Base-by-base conservation (phyloP, 352 stramenopile genomes). In the Chrysophaeum taylorii region DNA sequence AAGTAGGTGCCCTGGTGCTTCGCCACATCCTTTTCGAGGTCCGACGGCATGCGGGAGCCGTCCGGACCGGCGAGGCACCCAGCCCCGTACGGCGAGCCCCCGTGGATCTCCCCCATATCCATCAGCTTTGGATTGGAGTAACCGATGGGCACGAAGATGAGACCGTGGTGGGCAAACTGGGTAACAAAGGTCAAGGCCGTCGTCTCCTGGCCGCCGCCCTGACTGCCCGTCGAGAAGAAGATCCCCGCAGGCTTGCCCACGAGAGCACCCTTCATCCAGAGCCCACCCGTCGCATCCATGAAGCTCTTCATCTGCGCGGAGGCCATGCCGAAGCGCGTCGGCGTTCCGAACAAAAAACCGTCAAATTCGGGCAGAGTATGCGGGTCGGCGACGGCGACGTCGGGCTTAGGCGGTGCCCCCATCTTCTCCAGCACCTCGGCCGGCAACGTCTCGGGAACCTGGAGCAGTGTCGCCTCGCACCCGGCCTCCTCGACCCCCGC, bases 81-180 rank as follows among this genome's bases (percentile, higher is more conserved):
- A 0, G 87, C 81, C 41, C 88, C 89, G 82, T 89, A 95, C 7
- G 86, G 78, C 36, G 70, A 83, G 61, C 73, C 85, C 52, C 86
- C 86, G 74, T 92, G 86, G 42, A 90, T 73, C 75, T 88, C 86
- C 18, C 89, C 80, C 64, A 89, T 79, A 78, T 86, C 89, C 74
- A 85, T 89, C 61, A 89, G 73, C 25, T 83, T 68, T 18, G 76
- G 78, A 16, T 71, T 68, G 29, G 48, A 25, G 75, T 83, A 86
- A 71, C 88, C 89, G n/a, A 93, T 73, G 38, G 89, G 89, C 66
- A 96, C 86, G 71, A 87, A 96, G 23, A 89, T 84, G 84, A 95
- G 87, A 48, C 90, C 90, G 36, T 94, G 87, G 80, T 94, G 87
- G 0, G 85, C 75, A 27, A 94, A 79, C 79, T 94, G 93, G 0